phyloP scores from a whole-genome alignment of 805 yeast genomes.

The Candida patagonica region DNA sequence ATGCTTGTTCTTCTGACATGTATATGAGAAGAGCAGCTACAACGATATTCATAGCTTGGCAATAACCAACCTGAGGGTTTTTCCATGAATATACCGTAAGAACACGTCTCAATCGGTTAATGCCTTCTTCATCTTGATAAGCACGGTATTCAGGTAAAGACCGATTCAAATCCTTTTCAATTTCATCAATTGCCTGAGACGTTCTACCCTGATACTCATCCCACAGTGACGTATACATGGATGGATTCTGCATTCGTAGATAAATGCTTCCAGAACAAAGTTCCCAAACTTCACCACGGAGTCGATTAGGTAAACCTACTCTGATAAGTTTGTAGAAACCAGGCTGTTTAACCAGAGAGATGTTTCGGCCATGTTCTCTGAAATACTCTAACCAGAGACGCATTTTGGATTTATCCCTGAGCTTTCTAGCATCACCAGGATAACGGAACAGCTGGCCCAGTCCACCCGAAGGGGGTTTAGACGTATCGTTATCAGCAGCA shows the following conservation, averaged over 20 bases:
- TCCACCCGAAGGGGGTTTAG: conserved; percentile 63
- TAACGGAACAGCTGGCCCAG: conserved; percentile 75
- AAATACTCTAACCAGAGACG: conserved; percentile 92
- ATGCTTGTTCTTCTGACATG: conserved; percentile 96
- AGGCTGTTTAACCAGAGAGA: conserved; percentile 64
- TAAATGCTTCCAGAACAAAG: conserved; percentile 79
- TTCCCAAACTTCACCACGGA: conserved; percentile 97
- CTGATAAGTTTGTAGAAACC: conserved; percentile 75
- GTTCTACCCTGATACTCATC: conserved; percentile 51
- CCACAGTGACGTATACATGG: conserved; percentile 50
- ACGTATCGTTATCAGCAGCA: conserved; percentile 19
- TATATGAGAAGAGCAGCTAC: conserved; percentile 41
- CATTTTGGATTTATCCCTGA: conserved; percentile 76
- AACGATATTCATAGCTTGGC: conserved; percentile 95
- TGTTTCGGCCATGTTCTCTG: conserved; percentile 72
- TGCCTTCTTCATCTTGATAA: conserved; percentile 80
- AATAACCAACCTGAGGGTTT: conserved; percentile 93
- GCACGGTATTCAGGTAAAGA: conserved; percentile 95
- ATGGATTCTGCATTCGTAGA: conserved; percentile 51
- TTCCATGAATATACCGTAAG: conserved; percentile 94
- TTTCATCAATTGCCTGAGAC: conserved; percentile 88
- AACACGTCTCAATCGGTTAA: conserved; percentile 73
- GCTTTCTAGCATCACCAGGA: conserved; percentile 78
- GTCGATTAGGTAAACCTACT: conserved; percentile 87
- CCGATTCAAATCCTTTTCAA: conserved; percentile 89